These are phyloP conservation scores for Panaeolus cyanescens DNA, from an alignment of 768 basidiomycete genomes.

Conservation along the genomic window DNA sequence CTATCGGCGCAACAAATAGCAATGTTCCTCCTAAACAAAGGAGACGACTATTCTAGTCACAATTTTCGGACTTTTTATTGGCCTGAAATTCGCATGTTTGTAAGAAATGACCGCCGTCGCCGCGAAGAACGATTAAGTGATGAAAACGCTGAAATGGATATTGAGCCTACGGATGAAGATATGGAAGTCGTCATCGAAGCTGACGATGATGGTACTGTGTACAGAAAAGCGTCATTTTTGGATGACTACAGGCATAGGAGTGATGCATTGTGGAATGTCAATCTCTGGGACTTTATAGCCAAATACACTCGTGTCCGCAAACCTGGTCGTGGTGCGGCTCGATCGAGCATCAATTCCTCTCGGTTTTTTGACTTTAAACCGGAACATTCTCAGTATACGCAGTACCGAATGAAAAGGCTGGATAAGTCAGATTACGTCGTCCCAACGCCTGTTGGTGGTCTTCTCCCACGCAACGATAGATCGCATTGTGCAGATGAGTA, in stretches of 20 bases:
- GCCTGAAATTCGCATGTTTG: too few relatives aligned
- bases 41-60: background rate
- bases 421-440: constrained; percentile 11
- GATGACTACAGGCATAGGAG: background rate
- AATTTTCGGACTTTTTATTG: background rate
- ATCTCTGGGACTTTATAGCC: background rate
- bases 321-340: background rate
- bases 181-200: background rate
- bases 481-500: constrained; percentile 18
- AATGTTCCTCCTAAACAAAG: background rate
- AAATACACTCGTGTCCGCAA: background rate
- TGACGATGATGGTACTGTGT: background rate
- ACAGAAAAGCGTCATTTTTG: background rate
- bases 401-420: constrained; percentile 17
- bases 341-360: too few relatives aligned
- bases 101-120: too few relatives aligned
- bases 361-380: background rate
- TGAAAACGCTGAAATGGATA: too few relatives aligned
- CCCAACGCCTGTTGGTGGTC: constrained; percentile 34
- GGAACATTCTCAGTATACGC: constrained; percentile 19
- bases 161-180: too few relatives aligned
- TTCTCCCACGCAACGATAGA: constrained; percentile 32
- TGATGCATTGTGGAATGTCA: background rate
- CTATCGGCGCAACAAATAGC: background rate
- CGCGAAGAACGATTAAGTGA: too few relatives aligned